Conservation (phyloP, 805 yeast genomes). For the Teunomyces pallodes region DNA sequence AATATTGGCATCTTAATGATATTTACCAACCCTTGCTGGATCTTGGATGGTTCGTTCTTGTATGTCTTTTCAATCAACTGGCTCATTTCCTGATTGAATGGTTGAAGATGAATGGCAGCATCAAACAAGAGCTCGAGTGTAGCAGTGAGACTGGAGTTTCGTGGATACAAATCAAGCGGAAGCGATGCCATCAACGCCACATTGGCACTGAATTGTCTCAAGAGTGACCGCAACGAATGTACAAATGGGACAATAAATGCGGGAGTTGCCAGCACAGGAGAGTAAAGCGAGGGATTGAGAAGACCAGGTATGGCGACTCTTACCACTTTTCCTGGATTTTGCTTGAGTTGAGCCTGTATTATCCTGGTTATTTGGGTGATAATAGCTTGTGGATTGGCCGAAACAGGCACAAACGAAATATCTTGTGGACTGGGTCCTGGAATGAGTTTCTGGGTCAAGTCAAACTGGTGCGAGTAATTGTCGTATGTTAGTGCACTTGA, state of each 20-base stretch:
- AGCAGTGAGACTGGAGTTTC: slow-evolving; percentile 45
- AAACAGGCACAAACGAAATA: slow-evolving; percentile 51
- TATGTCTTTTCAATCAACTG: slow-evolving; percentile 66
- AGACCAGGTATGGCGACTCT: slow-evolving; percentile 75
- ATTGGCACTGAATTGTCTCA: slow-evolving; percentile 44
- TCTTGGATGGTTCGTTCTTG: slow-evolving; percentile 67
- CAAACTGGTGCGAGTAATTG: slow-evolving; percentile 65
- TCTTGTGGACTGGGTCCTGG: slow-evolving; percentile 69
- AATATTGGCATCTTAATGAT: slow-evolving; percentile 68
- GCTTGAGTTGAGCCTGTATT: slow-evolving; percentile 30
- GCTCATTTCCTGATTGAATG: slow-evolving; percentile 73
- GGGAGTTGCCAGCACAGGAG: slow-evolving; percentile 47
- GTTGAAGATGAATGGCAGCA: slow-evolving; percentile 69
- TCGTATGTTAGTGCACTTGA: slow-evolving; percentile 36
- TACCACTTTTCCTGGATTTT: slow-evolving; percentile 47
- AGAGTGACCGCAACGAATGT: slow-evolving; percentile 54
- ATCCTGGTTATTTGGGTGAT: slow-evolving; percentile 43
- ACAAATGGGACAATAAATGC: slow-evolving; percentile 56
- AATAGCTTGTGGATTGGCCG: slow-evolving; percentile 15
- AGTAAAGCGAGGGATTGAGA: slow-evolving; percentile 73
- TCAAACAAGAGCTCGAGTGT: slow-evolving; percentile 60
- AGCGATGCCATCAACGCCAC: slow-evolving; percentile 55
- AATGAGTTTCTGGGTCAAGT: slow-evolving; percentile 64
- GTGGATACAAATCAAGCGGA: slow-evolving; percentile 64
- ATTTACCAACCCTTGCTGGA: slow-evolving; percentile 85